Base-by-base conservation (phyloP, 768 basidiomycete species). In the Cyathus striatus region DNA sequence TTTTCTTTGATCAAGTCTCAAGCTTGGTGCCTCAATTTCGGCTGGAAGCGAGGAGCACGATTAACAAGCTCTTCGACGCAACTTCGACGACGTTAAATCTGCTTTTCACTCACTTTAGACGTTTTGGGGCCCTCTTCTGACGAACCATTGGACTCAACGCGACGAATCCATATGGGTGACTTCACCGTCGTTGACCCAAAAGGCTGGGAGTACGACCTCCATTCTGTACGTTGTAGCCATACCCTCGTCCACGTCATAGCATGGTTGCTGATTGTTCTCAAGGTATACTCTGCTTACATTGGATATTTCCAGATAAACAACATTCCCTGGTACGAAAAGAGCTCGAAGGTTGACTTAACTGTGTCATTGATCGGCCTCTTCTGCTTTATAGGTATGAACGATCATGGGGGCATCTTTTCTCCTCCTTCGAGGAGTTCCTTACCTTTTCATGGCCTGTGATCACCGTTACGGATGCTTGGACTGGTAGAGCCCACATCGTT, bases 371-470 rank as follows among this genome's bases (percentile, higher is more conserved):
- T 17, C 17, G 33, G 25, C 6, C 6, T 23, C 12, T 37, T 2
- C 18, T 36, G 30, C 43, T 21, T 18, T 42, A 20, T 45, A 87
- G 87, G 86, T 85, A 84, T 49, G 86, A 90, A 42, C 75, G 81
- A 42, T 75, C 84, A 21, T 91, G 88, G 89, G 83, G 85, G 3
- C 77, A 81, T 38, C 67, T 84, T 25, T 91, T 91, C 63, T 76
- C 81, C 38, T 76, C 83, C 0, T 90, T 90, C 55, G 84, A 86
- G 38, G 79, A 77, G 22, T 91, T 91, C 59, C 70, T 91, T 25
- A 70, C 76, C 10, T 90, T 90, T 59, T 86, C 83, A 30, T 91
- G 88, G 89, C 89, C 89, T 4, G 79, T 77, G 14, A 83, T 91
- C 47, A 80, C 80, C 1, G 76, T 87, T 34, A 90, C 89, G 25